Conservation (phyloP, 208 protist genomes). For the Zelonia costaricensis region DNA sequence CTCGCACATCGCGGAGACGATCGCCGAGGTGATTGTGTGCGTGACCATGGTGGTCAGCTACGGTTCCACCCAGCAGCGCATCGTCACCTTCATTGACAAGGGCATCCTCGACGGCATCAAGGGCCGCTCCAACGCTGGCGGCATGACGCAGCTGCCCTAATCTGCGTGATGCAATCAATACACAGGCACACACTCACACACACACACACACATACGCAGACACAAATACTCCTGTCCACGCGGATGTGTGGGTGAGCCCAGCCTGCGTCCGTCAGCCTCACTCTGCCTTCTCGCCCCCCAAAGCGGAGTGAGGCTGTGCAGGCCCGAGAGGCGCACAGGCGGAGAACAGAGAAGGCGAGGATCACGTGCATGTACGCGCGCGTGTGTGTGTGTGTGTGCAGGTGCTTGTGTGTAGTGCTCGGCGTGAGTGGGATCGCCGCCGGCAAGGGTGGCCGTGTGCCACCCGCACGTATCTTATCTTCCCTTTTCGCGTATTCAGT, state of each 20-base stretch:
- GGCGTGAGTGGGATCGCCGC: too few species aligned
- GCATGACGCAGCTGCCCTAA: constrained; percentile 74
- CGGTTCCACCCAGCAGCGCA: constrained; percentile 81
- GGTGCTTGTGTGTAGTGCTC: too few species aligned
- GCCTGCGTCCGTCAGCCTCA: too few species aligned
- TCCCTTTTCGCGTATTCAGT: too few species aligned
- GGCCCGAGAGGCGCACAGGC: background rate
- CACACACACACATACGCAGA: background rate
- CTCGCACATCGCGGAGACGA: constrained; percentile 59
- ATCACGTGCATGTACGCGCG: too few species aligned
- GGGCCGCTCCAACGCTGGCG: constrained; percentile 63
- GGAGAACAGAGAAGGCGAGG: background rate
- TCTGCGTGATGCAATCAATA: too few species aligned
- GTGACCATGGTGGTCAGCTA: constrained; percentile 69
- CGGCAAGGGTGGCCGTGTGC: too few species aligned
- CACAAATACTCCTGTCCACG: background rate
- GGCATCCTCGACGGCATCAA: constrained; percentile 87
- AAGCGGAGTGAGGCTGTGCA: too few species aligned
- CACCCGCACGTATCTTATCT: too few species aligned
- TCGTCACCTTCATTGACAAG: constrained; percentile 86
- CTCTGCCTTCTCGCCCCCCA: too few species aligned
- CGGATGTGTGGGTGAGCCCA: too few species aligned
- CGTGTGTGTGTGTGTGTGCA: too few species aligned
- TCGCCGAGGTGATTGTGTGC: constrained; percentile 65
- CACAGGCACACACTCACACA: constrained; percentile 3